Evolutionary conservation across 2,329 filamentous ascomycete species (phyloP), one percentile per base, ranked within the genome.

Genomic region (Sporothrix pallida): DNA sequence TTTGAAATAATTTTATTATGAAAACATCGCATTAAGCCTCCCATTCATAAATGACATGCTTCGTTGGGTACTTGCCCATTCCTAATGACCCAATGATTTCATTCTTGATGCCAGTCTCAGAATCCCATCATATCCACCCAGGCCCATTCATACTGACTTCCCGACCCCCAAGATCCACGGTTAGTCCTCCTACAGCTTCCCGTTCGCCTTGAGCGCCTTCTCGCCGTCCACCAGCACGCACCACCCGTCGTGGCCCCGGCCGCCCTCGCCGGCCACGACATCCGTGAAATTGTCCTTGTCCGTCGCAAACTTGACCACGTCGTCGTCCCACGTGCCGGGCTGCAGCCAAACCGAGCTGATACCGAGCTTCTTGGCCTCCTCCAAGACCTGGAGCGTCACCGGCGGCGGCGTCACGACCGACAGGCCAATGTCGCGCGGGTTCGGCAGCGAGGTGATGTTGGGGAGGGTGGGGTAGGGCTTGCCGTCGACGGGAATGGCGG

Each of bases 221-320:
- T 95, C 92, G 0, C 94, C 94, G 81, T 97, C 93, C 12, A 97
- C 93, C 62, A 97, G 85, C 31, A 97, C 92, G 82, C 94, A 97
- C 92, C 93, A 97, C 0, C 94, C 94, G 79, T 95, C 92, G 69
- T 84, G 82, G 8, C 92, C 92, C 42, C 82, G 79, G 37, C 91
- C 90, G 42, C 90, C 89, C 52, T 91, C 85, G 7, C 87, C 90
- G 75, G 86, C 89, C 58, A 93, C 91, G 50, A 94, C 91, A 52
- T 90, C 89, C 77, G 90, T 84, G 78, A 96, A 97, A 20, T 20
- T 84, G 75, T 79, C 81, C 37, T 48, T 68, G 26, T 86, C 73
- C 37, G 87, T 84, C 2, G 93, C 94, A 81, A 88, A 94, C 56
- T 87, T 84, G 75, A 97, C 80, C 26, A 94, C 92, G 74, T 90